These are phyloP conservation scores for Astrothelium macrocarpum DNA, from an alignment of 495 filamentous ascomycete species.

Conservation along the genomic window DNA sequence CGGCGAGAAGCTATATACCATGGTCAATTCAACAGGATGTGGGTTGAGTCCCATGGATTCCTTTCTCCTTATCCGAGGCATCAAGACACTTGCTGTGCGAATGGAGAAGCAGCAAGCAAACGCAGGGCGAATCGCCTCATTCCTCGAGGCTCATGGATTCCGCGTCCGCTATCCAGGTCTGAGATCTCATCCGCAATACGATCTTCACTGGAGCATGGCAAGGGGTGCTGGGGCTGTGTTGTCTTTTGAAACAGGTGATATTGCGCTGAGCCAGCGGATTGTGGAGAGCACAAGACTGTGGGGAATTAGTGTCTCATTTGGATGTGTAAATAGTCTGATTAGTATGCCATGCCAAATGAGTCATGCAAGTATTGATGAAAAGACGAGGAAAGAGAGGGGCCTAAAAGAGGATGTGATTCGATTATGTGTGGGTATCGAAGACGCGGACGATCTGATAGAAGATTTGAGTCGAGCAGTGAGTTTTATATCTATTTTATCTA, in stretches of 20 bases:
- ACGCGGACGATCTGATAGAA: conserved; percentile 84
- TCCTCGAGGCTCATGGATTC: conserved; percentile 86
- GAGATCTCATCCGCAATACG: conserved; percentile 90
- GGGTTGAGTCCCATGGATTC: conserved; percentile 90
- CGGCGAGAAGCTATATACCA: conserved; percentile 87
- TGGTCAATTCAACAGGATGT: conserved; percentile 91
- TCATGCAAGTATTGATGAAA: conserved; percentile 94
- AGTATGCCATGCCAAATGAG: conserved; percentile 99
- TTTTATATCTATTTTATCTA: conserved; percentile 23
- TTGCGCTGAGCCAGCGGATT: conserved; percentile 73
- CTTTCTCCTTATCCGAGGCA: conserved; percentile 85
- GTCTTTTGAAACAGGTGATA: conserved; percentile 88
- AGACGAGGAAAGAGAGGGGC: conserved; percentile 76
- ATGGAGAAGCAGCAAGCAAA: conserved; percentile 98
- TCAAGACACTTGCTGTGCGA: conserved; percentile 93
- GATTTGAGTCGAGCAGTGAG: conserved; percentile 83
- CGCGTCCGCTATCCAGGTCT: conserved; percentile 89
- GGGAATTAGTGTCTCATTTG: conserved; percentile 93
- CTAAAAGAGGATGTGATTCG: conserved; percentile 96
- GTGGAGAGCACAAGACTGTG: conserved; percentile 86
- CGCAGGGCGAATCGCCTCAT: conserved; percentile 80
- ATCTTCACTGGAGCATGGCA: conserved; percentile 89
- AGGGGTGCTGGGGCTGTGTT: conserved; percentile 88
- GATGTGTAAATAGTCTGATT: conserved; percentile 95
- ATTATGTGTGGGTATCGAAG: conserved; percentile 93